These are phyloP conservation scores for Mucor lusitanicus DNA, from an alignment of 371 early-diverging fungal genomes.

Conservation along the genomic window DNA sequence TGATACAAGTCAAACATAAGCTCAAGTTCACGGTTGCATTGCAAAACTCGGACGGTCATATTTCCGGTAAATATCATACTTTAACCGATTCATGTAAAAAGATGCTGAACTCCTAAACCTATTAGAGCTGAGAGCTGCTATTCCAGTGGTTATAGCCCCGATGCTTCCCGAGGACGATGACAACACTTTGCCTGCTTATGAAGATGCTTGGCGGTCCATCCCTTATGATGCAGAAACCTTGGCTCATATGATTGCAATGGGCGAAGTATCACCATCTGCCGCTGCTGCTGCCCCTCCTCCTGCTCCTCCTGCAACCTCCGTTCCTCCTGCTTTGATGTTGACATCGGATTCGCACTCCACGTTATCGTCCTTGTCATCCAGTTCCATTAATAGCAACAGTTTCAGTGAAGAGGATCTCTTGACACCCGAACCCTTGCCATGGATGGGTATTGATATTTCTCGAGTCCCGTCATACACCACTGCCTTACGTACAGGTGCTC, in stretches of 20 bases:
- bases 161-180: constrained; percentile 23
- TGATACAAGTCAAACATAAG: constrained; percentile 41
- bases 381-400: background rate
- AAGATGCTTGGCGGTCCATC: constrained; percentile 39
- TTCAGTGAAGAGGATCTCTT: background rate
- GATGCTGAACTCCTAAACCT: background rate
- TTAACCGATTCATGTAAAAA: background rate
- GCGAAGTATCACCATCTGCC: constrained; percentile 12
- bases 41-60: constrained; percentile 32
- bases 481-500: constrained; percentile 17
- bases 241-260: constrained; percentile 22
- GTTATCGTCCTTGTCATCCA: constrained; percentile 3
- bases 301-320: background rate
- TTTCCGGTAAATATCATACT: constrained; percentile 30
- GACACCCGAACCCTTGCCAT: constrained; percentile 30
- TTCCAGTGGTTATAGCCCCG: constrained; percentile 36
- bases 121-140: constrained; percentile 35
- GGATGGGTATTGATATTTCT: constrained; percentile 21
- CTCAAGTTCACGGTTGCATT: constrained; percentile 35
- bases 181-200: constrained; percentile 39
- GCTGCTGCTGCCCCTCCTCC: background rate
- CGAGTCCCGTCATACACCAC: constrained; percentile 30
- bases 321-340: background rate
- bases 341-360: constrained; percentile 1
- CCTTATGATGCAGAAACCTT: constrained; percentile 32